Percentiles rank a stretch among this genome's conserved stretches.
These are phyloP conservation scores for Epipyxis sp. DNA, from an alignment of 108 stramenopile species.

Conservation along the genomic window DNA sequence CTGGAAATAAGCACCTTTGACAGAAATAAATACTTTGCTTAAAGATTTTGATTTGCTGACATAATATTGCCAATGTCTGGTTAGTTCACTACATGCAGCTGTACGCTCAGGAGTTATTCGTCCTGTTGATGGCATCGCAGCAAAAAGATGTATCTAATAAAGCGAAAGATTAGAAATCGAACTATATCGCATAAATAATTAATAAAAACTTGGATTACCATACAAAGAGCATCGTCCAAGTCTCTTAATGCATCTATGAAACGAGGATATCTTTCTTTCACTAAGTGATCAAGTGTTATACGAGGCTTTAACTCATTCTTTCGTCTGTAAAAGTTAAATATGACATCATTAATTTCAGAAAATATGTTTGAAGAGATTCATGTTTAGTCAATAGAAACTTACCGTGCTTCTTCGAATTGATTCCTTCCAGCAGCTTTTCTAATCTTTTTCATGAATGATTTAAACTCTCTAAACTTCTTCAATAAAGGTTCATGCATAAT, in stretches of 20 bases:
- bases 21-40: slow-evolving; percentile 90
- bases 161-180: too few species aligned
- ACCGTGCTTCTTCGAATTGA: slow-evolving; percentile 20
- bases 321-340: slow-evolving; percentile 4
- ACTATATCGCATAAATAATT: too few species aligned
- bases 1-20: slow-evolving; percentile 96
- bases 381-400: not conserved
- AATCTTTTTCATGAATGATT: slow-evolving; percentile 82
- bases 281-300: slow-evolving; percentile 83
- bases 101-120: slow-evolving; percentile 71
- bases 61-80: slow-evolving; percentile 86
- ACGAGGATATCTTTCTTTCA: slow-evolving; percentile 95
- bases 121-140: slow-evolving; percentile 73
- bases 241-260: slow-evolving; percentile 91
- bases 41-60: slow-evolving; percentile 74
- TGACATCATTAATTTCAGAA: too few species aligned
- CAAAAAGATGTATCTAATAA: slow-evolving; percentile 88
- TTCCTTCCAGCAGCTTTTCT: slow-evolving; percentile 59
- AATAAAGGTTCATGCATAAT: slow-evolving; percentile 95
- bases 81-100: slow-evolving; percentile 71
- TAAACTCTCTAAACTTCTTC: slow-evolving; percentile 90
- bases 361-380: too few species aligned
- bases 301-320: slow-evolving; percentile 24
- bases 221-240: slow-evolving; percentile 91
- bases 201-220: slow-evolving; percentile 45